Percentiles rank a stretch among this genome's conserved stretches.
Conservation (phyloP, 768 basidiomycete genomes). For the Gloeophyllum trabeum region DNA sequence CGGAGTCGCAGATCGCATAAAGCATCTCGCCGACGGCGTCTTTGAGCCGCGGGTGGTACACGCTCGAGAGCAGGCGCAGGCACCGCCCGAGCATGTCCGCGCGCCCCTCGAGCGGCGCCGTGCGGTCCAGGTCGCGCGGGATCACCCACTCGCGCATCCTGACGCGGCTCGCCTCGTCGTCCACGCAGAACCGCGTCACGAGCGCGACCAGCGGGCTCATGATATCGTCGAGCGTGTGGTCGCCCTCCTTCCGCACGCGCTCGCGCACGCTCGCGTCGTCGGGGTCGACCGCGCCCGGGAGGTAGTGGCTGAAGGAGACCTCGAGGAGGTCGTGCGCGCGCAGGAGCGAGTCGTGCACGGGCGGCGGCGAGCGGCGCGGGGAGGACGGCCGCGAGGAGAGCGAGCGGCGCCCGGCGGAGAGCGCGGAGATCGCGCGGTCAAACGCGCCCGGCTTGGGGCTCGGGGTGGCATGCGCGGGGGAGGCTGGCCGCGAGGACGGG, state of each 20-base stretch:
- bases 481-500: conserved; percentile 11
- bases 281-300: conserved; percentile 51
- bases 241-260: conserved; percentile 34
- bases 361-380: conserved; percentile 30
- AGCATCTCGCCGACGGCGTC: conserved; percentile 80
- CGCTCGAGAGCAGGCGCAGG: conserved; percentile 62
- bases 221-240: conserved; percentile 62
- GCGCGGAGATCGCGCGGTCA: conserved; percentile 46
- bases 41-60: conserved; percentile 66
- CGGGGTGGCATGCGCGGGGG: conserved; percentile 9
- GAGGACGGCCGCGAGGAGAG: conserved; percentile 20
- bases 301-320: conserved; percentile 42
- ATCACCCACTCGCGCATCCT: conserved; percentile 59
- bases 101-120: conserved; percentile 61
- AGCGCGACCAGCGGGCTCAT: conserved; percentile 71
- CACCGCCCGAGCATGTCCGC: conserved; percentile 69
- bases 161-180: conserved; percentile 43
- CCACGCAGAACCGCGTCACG: conserved; percentile 57
- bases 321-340: conserved; percentile 65
- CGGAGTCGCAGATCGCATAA: conserved; percentile 71
- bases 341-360: conserved; percentile 38
- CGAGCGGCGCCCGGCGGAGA: conserved; percentile 38
- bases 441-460: conserved; percentile 21
- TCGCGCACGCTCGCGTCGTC: conserved; percentile 56
- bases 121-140: conserved; percentile 74